phyloP scores from a whole-genome alignment of 2,329 filamentous ascomycete genomes.

The Triangularia setosa region DNA sequence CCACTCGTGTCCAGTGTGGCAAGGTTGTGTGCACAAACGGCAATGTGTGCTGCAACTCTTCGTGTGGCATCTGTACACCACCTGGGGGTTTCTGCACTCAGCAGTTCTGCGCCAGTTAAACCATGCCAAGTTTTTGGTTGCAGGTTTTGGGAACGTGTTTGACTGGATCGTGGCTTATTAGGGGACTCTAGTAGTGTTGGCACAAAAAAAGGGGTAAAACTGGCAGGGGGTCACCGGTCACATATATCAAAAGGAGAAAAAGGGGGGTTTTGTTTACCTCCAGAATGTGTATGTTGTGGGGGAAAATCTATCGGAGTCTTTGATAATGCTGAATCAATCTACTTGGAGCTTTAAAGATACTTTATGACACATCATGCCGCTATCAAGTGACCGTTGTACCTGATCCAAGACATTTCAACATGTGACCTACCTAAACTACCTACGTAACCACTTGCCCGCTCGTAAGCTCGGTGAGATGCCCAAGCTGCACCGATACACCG shows the following conservation, averaged over 20 bases:
- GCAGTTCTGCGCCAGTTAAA: slow-evolving; percentile 16
- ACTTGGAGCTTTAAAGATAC: too few relatives aligned
- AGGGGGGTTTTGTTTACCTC: neutral
- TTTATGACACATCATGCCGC: neutral
- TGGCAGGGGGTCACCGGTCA: neutral
- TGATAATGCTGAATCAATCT: too few relatives aligned
- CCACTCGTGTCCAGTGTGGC: slow-evolving; percentile 19
- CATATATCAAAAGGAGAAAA: neutral
- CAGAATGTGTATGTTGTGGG: too few relatives aligned
- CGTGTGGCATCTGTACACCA: slow-evolving; percentile 25
- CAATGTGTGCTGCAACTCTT: slow-evolving; percentile 24
- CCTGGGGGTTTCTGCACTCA: slow-evolving; percentile 19
- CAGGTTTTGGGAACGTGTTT: neutral
- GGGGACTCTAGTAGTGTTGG: neutral
- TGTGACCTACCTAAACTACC: neutral
- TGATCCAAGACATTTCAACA: neutral
- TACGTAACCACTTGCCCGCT: neutral
- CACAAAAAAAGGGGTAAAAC: neutral
- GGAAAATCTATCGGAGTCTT: too few relatives aligned
- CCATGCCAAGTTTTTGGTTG: neutral
- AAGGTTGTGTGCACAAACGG: slow-evolving; percentile 16
- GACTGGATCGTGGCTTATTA: neutral
- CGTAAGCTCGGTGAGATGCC: neutral
- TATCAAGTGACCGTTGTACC: neutral
- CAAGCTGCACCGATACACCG: neutral